phyloP scores from a whole-genome alignment of 2,329 filamentous ascomycete genomes.

The Macrophomina tecta region DNA sequence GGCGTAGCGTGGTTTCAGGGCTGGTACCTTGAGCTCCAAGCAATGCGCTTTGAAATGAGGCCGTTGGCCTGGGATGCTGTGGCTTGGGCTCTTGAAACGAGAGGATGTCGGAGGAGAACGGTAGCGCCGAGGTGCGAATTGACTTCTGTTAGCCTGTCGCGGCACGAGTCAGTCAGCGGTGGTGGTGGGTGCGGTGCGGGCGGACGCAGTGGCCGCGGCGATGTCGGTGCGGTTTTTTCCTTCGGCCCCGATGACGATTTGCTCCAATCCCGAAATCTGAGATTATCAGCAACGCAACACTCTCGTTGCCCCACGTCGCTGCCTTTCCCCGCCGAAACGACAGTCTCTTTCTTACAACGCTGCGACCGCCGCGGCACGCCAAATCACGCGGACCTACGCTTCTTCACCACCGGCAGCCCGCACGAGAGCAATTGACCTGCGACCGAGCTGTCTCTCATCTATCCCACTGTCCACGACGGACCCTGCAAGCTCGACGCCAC shows the following conservation, averaged over 20 bases:
- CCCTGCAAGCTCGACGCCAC: too few relatives aligned
- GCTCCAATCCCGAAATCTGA: background rate
- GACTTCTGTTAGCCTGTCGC: constrained; percentile 1
- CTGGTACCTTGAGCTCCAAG: too few relatives aligned
- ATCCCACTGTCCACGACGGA: too few relatives aligned
- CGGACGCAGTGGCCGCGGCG: constrained; percentile 11
- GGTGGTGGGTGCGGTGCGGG: background rate
- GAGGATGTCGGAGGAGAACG: background rate
- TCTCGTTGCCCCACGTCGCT: constrained; percentile 2
- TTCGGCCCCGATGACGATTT: constrained; percentile 7
- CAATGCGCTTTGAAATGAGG: background rate
- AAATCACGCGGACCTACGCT: too few relatives aligned
- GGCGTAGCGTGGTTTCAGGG: background rate
- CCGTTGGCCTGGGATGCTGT: background rate
- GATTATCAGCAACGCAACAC: background rate
- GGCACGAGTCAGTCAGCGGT: background rate
- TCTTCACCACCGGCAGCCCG: too few relatives aligned
- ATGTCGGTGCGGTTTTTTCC: constrained; percentile 6
- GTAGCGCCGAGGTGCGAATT: constrained; percentile 1
- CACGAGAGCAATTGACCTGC: background rate
- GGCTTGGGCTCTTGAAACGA: background rate
- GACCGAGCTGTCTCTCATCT: too few relatives aligned
- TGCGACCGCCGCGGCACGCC: background rate
- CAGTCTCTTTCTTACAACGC: background rate
- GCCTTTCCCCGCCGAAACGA: background rate